Conservation (phyloP, 139 green algal species). For the Chlamydomonas asymmetrica region DNA sequence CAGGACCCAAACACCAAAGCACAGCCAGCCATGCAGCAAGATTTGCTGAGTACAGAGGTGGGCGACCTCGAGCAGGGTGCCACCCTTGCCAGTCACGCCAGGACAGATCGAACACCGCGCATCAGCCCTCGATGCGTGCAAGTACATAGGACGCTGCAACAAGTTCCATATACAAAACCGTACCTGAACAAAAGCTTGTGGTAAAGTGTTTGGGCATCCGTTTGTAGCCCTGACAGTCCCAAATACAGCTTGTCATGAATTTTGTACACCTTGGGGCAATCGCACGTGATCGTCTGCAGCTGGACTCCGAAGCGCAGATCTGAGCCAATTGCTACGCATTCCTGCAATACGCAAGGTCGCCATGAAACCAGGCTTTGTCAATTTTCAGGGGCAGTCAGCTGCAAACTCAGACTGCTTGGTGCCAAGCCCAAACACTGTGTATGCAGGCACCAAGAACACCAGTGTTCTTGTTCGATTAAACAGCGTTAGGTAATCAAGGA, state of each 20-base stretch:
- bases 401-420: conserved; percentile 6
- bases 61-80: too few relatives aligned
- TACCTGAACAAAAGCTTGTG: conserved; percentile 85
- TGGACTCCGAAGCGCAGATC: conserved; percentile 97
- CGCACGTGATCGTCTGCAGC: conserved; percentile 94
- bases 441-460: conserved; percentile 2
- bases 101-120: too few relatives aligned
- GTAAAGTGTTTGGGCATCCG: conserved; percentile 90
- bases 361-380: background rate
- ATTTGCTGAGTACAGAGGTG: too few relatives aligned
- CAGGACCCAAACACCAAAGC: too few relatives aligned
- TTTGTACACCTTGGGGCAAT: conserved; percentile 91
- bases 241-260: conserved; percentile 96
- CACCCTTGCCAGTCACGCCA: too few relatives aligned
- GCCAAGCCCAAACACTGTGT: background rate
- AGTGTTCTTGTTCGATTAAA: conserved; percentile 15
- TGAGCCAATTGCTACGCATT: conserved; percentile 96
- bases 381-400: background rate
- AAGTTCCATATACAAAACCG: too few relatives aligned
- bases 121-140: too few relatives aligned
- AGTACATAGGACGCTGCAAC: too few relatives aligned
- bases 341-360: conserved; percentile 45
- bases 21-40: too few relatives aligned
- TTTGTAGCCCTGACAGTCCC: conserved; percentile 88
- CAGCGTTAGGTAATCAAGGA: background rate